Base-by-base conservation (phyloP, 2,329 filamentous ascomycete genomes). In the Fusarium sulawesiense region DNA sequence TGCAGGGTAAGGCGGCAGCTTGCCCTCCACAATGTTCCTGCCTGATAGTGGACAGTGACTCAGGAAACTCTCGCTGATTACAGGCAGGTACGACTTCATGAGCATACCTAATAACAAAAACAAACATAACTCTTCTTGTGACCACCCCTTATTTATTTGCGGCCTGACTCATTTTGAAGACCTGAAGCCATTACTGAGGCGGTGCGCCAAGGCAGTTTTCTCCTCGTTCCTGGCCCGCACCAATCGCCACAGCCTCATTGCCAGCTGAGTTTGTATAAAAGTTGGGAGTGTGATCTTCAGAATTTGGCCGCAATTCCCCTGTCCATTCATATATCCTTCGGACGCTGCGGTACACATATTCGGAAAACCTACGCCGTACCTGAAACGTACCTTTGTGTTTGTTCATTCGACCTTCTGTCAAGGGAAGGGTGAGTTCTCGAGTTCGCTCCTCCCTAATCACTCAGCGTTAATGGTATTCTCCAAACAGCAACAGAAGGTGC, bases 121-220 rank as follows among this genome's bases (percentile, higher is more conserved):
- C 34, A 37, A 37, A 37, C 18, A 27, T 53, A n/a, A 13, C 25
- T 14, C 12, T 14, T 32, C 45, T 27, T 29, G 27, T 27, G 32
- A 42, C 37, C 16, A 40, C 14, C 10, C 18, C 32, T 60, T 56
- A 30, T 45, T 49, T 42, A 8, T 53, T 42, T 55, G 27, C 60
- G 68, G 68, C 66, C 70, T 73, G 70, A 75, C 66, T 75, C 73
- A 75, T 60, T 29, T 41, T 34, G n/a, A 50, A 49, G 37, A 42
- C 16, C 25, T 44, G 47, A 60, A n/a, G 37, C 34, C 37, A 23
- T 27, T 42, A 45, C 55, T 73, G 73, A 71, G 73, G 73, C 73
- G 73, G 73, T 75, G 71, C 73, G 29, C 37, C 58, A 65, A 73
- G 73, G 73, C 73, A 75, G 65, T 74, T 75, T 75, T 60, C 48